Evolutionary conservation across 495 filamentous ascomycete species (phyloP).

Genomic region (Annulohypoxylon moriforme): DNA sequence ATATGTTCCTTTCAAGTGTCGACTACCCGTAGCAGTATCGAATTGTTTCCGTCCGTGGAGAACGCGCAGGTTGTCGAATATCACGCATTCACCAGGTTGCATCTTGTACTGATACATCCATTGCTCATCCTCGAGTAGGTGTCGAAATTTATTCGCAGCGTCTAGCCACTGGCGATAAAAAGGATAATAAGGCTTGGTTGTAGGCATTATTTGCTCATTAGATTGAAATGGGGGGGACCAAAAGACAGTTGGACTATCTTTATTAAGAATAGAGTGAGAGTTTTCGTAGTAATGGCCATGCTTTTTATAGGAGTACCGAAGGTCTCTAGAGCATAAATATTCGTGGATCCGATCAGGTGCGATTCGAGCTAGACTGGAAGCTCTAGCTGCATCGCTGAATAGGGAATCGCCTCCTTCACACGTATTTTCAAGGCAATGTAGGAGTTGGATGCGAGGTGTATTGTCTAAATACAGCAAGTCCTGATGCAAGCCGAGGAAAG

Average conservation of each 20-base stretch:
- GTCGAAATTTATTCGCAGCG: constrained; percentile 60
- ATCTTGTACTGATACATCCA: constrained; percentile 76
- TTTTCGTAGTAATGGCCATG: constrained; percentile 70
- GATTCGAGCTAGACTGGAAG: constrained; percentile 60
- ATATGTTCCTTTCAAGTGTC: constrained; percentile 90
- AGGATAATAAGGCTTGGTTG: constrained; percentile 1
- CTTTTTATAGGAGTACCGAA: constrained; percentile 78
- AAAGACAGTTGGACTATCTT: constrained; percentile 57
- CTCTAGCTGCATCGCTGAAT: constrained; percentile 78
- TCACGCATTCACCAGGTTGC: constrained; percentile 80
- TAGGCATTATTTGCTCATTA: constrained; percentile 4
- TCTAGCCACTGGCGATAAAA: constrained; percentile 45
- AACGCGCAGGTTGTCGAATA: constrained; percentile 86
- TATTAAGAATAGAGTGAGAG: constrained; percentile 64
- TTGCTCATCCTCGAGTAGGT: constrained; percentile 56
- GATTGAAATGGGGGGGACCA: constrained; percentile 70
- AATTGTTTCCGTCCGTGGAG: constrained; percentile 83
- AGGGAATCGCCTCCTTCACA: constrained; percentile 82
- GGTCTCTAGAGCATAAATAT: constrained; percentile 54
- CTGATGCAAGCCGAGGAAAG: constrained; percentile 87
- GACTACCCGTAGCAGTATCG: constrained; percentile 66
- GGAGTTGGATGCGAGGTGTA: constrained; percentile 81
- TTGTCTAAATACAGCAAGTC: constrained; percentile 88
- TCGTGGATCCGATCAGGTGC: constrained; percentile 45
- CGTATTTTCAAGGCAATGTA: constrained; percentile 85